Evolutionary conservation across 2,329 filamentous ascomycete species (phyloP).

Genomic region (Colletotrichum sublineola): DNA sequence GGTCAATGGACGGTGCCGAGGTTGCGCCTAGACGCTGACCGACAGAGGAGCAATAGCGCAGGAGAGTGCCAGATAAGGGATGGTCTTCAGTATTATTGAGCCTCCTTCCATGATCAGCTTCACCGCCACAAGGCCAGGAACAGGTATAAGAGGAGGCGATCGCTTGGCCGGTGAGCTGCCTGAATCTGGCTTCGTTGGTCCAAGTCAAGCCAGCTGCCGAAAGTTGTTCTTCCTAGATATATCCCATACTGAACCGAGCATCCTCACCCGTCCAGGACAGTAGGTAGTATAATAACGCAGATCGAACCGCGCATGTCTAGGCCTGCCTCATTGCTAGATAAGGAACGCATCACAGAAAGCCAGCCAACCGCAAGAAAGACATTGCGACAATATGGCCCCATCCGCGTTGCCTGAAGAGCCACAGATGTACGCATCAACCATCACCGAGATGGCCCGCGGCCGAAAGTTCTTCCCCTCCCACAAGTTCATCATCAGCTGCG

Average conservation of each 20-base stretch:
- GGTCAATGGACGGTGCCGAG: constrained; percentile 8
- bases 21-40: neutral
- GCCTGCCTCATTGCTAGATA: neutral
- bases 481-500: constrained; percentile 60
- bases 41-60: constrained; percentile 2
- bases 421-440: constrained; percentile 29
- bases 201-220: neutral
- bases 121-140: constrained; percentile 21
- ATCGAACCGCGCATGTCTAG: neutral
- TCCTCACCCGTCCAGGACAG: neutral
- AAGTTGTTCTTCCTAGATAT: neutral
- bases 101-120: constrained; percentile 17
- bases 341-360: neutral
- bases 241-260: neutral
- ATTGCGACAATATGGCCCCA: constrained; percentile 23
- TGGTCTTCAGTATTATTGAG: constrained; percentile 6
- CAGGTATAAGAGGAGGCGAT: constrained; percentile 16
- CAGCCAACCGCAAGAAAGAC: neutral
- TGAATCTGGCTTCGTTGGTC: neutral
- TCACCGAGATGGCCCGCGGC: constrained; percentile 31
- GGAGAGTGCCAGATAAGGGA: neutral
- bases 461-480: constrained; percentile 55
- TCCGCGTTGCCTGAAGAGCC: constrained; percentile 29
- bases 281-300: neutral
- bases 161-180: constrained; percentile 2